Percentiles rank a stretch among this genome's conserved stretches.
Evolutionary conservation across 768 basidiomycete genomes (phyloP).

Genomic region (Piloderma croceum): DNA sequence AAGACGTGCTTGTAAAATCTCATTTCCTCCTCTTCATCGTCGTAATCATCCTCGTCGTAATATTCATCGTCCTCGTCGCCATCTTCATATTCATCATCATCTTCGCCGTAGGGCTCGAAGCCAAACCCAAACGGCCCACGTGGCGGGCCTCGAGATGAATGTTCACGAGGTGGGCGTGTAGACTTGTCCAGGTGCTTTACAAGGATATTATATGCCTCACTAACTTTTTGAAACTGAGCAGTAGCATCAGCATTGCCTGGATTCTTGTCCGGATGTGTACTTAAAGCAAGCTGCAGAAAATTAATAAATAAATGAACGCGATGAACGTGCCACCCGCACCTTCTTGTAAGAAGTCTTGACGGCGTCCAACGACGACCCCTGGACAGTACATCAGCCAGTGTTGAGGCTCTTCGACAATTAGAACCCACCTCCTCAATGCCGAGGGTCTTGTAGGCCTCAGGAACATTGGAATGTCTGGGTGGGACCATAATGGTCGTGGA

Average conservation of each 20-base stretch:
- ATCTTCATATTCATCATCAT: slow-evolving; percentile 23
- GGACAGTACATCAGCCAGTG: slow-evolving; percentile 4
- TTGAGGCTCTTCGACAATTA: too few relatives aligned
- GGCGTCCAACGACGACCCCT: slow-evolving; percentile 59
- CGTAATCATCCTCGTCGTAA: slow-evolving; percentile 32
- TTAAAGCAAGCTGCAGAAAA: slow-evolving; percentile 47
- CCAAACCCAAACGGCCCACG: slow-evolving; percentile 11
- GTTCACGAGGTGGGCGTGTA: slow-evolving; percentile 19
- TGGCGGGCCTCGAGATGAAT: slow-evolving; percentile 3
- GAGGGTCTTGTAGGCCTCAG: slow-evolving; percentile 38
- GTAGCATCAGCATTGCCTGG: slow-evolving; percentile 60
- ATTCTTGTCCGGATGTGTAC: slow-evolving; percentile 77
- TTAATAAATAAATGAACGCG: not conserved
- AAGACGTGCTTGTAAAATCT: slow-evolving; percentile 41
- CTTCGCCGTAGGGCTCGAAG: slow-evolving; percentile 1
- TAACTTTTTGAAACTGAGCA: slow-evolving; percentile 60
- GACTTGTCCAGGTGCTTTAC: slow-evolving; percentile 47
- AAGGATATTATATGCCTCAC: slow-evolving; percentile 63
- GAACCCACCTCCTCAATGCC: slow-evolving; percentile 48
- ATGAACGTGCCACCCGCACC: slow-evolving; percentile 29
- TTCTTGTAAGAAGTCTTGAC: slow-evolving; percentile 68
- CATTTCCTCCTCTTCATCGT: slow-evolving; percentile 23
- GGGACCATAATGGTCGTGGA: slow-evolving; percentile 25
- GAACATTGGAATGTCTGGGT: slow-evolving; percentile 26
- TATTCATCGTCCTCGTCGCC: slow-evolving; percentile 32